phyloP scores from a whole-genome alignment of 352 stramenopile genomes.

The Globisporangium alternatum region DNA sequence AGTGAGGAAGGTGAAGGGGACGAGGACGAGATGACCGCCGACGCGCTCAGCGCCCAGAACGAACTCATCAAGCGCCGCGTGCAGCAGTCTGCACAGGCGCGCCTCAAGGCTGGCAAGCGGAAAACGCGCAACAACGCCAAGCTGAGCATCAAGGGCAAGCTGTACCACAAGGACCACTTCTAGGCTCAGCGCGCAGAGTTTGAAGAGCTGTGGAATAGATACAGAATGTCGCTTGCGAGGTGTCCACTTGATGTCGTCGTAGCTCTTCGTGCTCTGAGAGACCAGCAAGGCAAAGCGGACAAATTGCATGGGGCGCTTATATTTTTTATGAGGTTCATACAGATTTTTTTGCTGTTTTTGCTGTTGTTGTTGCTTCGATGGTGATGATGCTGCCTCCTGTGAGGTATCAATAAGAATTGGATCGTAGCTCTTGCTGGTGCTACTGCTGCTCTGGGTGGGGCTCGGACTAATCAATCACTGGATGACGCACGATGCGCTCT shows the following conservation, averaged over 20 bases:
- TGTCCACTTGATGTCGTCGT: background rate
- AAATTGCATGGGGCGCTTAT: slow-evolving; percentile 30
- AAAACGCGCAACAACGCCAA: slow-evolving; percentile 78
- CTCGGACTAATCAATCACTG: slow-evolving; percentile 37
- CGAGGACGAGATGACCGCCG: slow-evolving; percentile 18
- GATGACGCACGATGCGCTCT: slow-evolving; percentile 84
- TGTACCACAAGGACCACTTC: slow-evolving; percentile 82
- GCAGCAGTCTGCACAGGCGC: slow-evolving; percentile 60
- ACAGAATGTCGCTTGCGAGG: background rate
- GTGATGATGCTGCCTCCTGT: background rate
- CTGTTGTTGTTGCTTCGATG: background rate
- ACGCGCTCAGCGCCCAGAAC: slow-evolving; percentile 51
- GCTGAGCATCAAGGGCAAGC: slow-evolving; percentile 83
- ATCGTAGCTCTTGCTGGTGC: background rate
- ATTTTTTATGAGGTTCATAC: slow-evolving; percentile 34
- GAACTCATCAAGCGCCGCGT: slow-evolving; percentile 83
- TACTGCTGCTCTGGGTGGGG: background rate
- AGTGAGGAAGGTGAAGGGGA: slow-evolving; percentile 13
- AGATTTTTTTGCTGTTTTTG: slow-evolving; percentile 11
- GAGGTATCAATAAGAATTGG: slow-evolving; percentile 5
- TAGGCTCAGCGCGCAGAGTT: slow-evolving; percentile 23
- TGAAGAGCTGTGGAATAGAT: slow-evolving; percentile 1
- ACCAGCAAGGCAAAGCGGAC: background rate
- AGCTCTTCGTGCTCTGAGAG: background rate
- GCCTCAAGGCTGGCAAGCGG: slow-evolving; percentile 55